Percentiles rank a stretch among this genome's conserved stretches.
These are phyloP conservation scores for Phallus indusiatus DNA, from an alignment of 768 basidiomycete genomes.

Conservation along the genomic window DNA sequence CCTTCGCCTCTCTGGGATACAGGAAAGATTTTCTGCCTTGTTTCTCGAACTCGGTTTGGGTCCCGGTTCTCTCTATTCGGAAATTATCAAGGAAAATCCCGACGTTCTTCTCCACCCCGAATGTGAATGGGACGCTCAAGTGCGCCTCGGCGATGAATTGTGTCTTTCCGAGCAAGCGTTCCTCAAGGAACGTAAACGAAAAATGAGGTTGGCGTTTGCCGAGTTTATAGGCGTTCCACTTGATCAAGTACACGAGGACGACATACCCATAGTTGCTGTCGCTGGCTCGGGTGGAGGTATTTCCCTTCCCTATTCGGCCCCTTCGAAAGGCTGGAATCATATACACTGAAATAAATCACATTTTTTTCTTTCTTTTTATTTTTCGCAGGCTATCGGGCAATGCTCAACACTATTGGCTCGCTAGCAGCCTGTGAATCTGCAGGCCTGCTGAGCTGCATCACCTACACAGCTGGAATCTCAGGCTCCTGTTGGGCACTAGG, in stretches of 20 bases:
- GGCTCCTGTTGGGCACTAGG: conserved; percentile 22
- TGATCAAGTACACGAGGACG: conserved; percentile 19
- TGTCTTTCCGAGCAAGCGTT: conserved; percentile 19
- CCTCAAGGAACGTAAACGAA: conserved; percentile 16
- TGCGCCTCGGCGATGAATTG: conserved; percentile 21
- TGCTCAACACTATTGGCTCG: conserved; percentile 21
- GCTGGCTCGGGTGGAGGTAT: conserved; percentile 22
- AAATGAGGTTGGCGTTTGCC: conserved; percentile 19
- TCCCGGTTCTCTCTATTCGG: conserved; percentile 17
- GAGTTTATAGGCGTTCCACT: conserved; percentile 17
- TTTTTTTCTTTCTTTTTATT: background rate
- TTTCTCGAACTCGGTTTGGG: conserved; percentile 15
- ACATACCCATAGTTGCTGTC: conserved; percentile 23
- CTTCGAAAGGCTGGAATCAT: background rate
- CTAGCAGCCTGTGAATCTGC: conserved; percentile 16
- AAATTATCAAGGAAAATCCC: conserved; percentile 14
- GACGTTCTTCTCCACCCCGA: conserved; percentile 19
- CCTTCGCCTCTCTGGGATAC: conserved; percentile 5
- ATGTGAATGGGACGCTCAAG: conserved; percentile 20
- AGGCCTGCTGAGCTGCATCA: conserved; percentile 20
- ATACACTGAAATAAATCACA: background rate
- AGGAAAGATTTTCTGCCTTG: conserved; percentile 12
- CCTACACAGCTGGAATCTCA: conserved; percentile 21
- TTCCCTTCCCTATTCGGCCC: background rate
- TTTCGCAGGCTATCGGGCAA: conserved; percentile 19